Conservation (phyloP, 2,329 filamentous ascomycete genomes). For the Cordyceps pruinosa region DNA sequence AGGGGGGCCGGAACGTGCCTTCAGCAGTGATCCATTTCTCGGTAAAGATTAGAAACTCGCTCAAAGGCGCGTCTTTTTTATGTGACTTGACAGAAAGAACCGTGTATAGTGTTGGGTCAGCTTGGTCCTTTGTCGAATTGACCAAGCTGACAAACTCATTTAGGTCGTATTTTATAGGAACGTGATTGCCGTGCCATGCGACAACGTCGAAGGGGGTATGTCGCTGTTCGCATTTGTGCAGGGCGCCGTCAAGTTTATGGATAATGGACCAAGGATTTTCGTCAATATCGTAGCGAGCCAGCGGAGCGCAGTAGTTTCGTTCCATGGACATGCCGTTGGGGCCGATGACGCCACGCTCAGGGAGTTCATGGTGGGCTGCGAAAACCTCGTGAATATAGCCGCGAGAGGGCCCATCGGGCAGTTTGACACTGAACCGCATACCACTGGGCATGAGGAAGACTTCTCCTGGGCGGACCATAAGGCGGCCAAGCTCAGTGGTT, state of each 20-base stretch:
- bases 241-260: slow-evolving; percentile 54
- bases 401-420: slow-evolving; percentile 47
- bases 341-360: slow-evolving; percentile 60
- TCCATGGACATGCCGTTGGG: slow-evolving; percentile 59
- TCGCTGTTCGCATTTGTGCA: slow-evolving; percentile 53
- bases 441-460: slow-evolving; percentile 60
- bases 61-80: slow-evolving; percentile 43
- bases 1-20: slow-evolving; percentile 57
- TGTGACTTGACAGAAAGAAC: slow-evolving; percentile 57
- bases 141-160: slow-evolving; percentile 53
- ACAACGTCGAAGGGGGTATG: slow-evolving; percentile 67
- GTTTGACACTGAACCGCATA: slow-evolving; percentile 36
- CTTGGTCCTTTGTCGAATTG: slow-evolving; percentile 54
- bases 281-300: slow-evolving; percentile 53
- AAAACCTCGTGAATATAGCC: slow-evolving; percentile 64
- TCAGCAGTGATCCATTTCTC: slow-evolving; percentile 58
- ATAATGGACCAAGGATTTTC: slow-evolving; percentile 49
- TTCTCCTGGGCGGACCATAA: slow-evolving; percentile 62
- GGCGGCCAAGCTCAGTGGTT: slow-evolving; percentile 58
- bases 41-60: slow-evolving; percentile 62
- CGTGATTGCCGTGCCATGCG: slow-evolving; percentile 65
- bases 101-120: slow-evolving; percentile 59
- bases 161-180: slow-evolving; percentile 51
- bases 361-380: slow-evolving; percentile 56
- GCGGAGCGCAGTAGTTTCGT: slow-evolving; percentile 57